A percentile compares a stretch with the other conserved stretches of the same genome.
phyloP scores from a whole-genome alignment of 768 basidiomycete species.

The Mycena vulgaris region DNA sequence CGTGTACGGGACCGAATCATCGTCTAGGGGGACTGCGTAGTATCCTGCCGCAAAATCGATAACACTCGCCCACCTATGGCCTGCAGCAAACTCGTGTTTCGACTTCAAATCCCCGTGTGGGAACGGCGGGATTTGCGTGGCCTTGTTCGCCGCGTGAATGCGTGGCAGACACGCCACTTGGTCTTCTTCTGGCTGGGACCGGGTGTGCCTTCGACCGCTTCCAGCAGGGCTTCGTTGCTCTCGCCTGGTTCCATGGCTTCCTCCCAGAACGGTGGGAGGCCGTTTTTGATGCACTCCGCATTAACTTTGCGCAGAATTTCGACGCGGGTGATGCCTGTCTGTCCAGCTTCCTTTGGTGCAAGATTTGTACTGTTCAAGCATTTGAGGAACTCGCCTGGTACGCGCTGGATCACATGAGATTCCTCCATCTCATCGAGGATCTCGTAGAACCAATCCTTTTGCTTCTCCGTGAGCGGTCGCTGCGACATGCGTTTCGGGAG shows the following conservation, averaged over 20 bases:
- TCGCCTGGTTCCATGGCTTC: conserved; percentile 18
- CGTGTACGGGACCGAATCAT: conserved; percentile 46
- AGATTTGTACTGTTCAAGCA: conserved; percentile 16
- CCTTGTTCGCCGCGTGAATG: conserved; percentile 16
- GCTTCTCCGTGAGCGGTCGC: conserved; percentile 9
- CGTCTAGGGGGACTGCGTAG: conserved; percentile 43
- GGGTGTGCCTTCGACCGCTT: background rate
- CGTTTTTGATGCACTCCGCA: conserved; percentile 10
- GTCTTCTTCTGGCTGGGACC: background rate
- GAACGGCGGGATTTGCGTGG: conserved; percentile 43
- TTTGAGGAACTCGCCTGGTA: conserved; percentile 16
- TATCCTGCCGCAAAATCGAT: conserved; percentile 45
- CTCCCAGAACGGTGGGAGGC: conserved; percentile 16
- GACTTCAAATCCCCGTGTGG: conserved; percentile 54
- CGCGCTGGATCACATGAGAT: conserved; percentile 11
- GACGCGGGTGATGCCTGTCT: background rate
- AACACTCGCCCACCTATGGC: conserved; percentile 41
- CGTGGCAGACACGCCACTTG: conserved; percentile 17
- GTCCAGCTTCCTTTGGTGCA: conserved; percentile 18
- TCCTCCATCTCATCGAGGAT: conserved; percentile 24
- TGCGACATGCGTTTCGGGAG: conserved; percentile 8
- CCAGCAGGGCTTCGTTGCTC: conserved; percentile 11
- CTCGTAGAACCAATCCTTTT: conserved; percentile 24
- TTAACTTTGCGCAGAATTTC: conserved; percentile 18
- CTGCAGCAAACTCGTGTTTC: conserved; percentile 51